Percentiles rank a stretch among this genome's conserved stretches.
Evolutionary conservation across 805 yeast species (phyloP).

Genomic region (Candida montana): DNA sequence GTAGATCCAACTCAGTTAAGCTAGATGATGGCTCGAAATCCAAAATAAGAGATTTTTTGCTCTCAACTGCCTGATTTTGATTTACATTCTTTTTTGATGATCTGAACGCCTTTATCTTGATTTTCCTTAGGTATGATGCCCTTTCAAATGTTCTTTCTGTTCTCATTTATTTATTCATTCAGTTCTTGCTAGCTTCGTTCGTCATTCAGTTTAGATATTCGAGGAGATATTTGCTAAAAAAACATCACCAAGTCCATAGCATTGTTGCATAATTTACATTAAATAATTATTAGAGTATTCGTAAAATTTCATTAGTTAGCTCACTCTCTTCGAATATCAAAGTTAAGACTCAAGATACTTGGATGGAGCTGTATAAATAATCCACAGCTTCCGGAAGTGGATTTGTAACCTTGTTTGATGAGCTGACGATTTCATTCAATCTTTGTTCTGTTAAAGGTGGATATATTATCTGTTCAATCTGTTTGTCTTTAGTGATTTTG

Average conservation of each 20-base stretch:
- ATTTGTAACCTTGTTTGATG: slow-evolving; percentile 2
- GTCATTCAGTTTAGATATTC: background rate
- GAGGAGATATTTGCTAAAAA: background rate
- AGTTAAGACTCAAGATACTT: background rate
- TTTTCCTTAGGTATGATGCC: too few relatives aligned
- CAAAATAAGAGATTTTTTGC: slow-evolving; percentile 10
- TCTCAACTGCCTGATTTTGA: background rate
- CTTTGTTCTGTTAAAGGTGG: background rate
- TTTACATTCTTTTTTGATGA: background rate
- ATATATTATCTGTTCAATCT: slow-evolving; percentile 2
- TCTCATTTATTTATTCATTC: background rate
- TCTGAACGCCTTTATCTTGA: background rate
- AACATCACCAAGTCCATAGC: too few relatives aligned
- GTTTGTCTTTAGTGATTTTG: slow-evolving; percentile 1
- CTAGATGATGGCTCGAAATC: slow-evolving; percentile 14
- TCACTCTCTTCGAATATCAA: background rate
- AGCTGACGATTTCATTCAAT: background rate
- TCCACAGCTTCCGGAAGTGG: slow-evolving; percentile 3
- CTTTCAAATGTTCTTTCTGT: too few relatives aligned
- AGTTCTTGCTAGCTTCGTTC: background rate
- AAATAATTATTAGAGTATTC: too few relatives aligned
- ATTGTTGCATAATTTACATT: too few relatives aligned
- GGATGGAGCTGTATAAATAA: background rate
- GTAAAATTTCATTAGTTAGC: too few relatives aligned
- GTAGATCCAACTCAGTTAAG: slow-evolving; percentile 23